Base-by-base conservation (phyloP, 352 stramenopile species). In the Aphanomyces cochlioides region DNA sequence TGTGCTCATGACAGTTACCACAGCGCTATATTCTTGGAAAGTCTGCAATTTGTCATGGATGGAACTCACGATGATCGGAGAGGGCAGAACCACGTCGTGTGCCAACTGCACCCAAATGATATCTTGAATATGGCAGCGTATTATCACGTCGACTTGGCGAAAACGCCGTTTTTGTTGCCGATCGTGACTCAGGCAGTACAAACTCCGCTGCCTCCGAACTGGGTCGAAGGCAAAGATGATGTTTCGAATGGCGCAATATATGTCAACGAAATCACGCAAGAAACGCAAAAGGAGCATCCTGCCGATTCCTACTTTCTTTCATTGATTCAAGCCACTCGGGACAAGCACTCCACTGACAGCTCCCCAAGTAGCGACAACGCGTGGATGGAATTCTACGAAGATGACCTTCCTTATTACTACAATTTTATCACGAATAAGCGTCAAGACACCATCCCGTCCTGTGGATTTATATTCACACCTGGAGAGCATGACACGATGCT, bases 121-220 rank as follows among this genome's bases (percentile, higher is more conserved):
- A 34, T 69, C 6, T n/a, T 69, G 36, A 69, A 69, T 40, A 69
- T 69, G 63, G 63, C 63, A 19, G 34, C 57, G 45, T 69, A 69
- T 40, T 69, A 69, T 40, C 34, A 48, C 43, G 63, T 69, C 10
- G 17, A 63, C 36, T 64, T 69, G 15, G n/a, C 47, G 8, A 28
- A 58, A 36, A 4, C 47, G 13, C 50, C 47, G 10, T 13, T 57
- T 10, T 28, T 69, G 2, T 40, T 69, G 50, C 63, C 63, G 2
- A 41, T 69, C 3, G 59, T 69, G 3, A 69, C 57, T 6, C 63
- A 69, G 43, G 63, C 63, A 10, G 63, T 69, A 1, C 43, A 69
- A 19, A 69, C 63, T 37, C 63, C 63, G 34, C 21, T 69, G 63
- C 63, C 63, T 3, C 63, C 63, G 0, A 69, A 69, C 19, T 69